Percentiles rank a stretch among this genome's conserved stretches.
Conservation (phyloP, 345 rosid genomes). For the Gossypium rotundifolium region DNA sequence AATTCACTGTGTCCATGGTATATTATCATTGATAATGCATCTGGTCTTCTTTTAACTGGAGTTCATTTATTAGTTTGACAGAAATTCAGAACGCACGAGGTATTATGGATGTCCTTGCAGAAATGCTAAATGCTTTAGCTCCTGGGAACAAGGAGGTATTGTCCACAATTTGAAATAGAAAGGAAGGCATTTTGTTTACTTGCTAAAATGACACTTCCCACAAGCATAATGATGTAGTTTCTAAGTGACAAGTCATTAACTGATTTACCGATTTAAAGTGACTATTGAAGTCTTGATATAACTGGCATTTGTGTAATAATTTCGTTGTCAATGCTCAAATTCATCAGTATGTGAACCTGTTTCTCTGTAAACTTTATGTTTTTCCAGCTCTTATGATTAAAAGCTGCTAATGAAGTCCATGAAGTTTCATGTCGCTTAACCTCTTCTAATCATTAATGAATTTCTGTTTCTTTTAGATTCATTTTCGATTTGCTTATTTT, state of each 20-base stretch:
- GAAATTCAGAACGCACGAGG: slow-evolving; percentile 99
- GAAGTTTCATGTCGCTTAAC: neutral
- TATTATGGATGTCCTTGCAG: slow-evolving; percentile 95
- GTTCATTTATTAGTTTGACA: slow-evolving; percentile 55
- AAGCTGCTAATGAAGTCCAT: neutral
- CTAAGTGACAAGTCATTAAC: neutral
- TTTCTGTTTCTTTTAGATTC: neutral
- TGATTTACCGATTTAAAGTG: neutral
- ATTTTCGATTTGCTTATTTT: slow-evolving; percentile 3
- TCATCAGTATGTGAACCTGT: neutral
- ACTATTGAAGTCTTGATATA: slow-evolving; percentile 1
- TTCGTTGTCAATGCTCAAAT: neutral
- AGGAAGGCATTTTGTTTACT: neutral
- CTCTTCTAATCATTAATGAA: slow-evolving; percentile 3
- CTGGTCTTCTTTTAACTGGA: slow-evolving; percentile 19
- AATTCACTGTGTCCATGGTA: neutral
- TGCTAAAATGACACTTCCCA: neutral
- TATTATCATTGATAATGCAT: slow-evolving; percentile 6
- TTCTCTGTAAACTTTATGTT: neutral
- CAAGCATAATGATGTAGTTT: neutral
- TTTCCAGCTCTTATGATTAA: neutral
- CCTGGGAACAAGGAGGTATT: slow-evolving; percentile 87
- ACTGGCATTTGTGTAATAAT: neutral
- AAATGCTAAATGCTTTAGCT: slow-evolving; percentile 91
- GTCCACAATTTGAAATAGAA: slow-evolving; percentile 3